phyloP scores from a whole-genome alignment of 139 green algal species.

The Micractinium conductrix region DNA sequence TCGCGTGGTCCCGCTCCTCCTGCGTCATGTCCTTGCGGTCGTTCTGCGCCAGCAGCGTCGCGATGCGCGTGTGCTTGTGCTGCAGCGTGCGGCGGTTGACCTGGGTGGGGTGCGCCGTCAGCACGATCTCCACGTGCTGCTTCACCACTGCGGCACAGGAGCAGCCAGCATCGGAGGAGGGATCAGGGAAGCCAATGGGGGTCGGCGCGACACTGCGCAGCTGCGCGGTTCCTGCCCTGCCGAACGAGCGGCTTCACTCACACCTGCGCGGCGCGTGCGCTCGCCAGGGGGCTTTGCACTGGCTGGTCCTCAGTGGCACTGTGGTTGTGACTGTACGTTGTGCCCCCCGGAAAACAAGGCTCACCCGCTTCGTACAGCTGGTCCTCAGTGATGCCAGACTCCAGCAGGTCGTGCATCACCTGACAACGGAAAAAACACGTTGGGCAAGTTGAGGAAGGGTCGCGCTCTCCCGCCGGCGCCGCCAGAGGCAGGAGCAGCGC shows the following conservation, averaged over 20 bases:
- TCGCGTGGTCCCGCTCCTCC: constrained; percentile 60
- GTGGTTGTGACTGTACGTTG: too few relatives aligned
- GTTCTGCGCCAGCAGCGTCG: constrained; percentile 80
- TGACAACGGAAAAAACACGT: too few relatives aligned
- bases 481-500: background rate
- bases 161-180: too few relatives aligned
- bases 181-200: too few relatives aligned
- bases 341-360: background rate
- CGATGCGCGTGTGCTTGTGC: constrained; percentile 91
- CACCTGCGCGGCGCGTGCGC: too few relatives aligned
- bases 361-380: constrained; percentile 27
- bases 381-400: background rate
- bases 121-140: constrained; percentile 78
- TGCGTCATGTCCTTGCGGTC: constrained; percentile 71
- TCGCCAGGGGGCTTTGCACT: too few relatives aligned
- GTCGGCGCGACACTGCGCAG: too few relatives aligned
- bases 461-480: background rate
- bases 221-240: too few relatives aligned
- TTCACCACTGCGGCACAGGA: constrained; percentile 29
- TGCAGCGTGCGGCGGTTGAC: constrained; percentile 91
- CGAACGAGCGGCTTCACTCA: too few relatives aligned
- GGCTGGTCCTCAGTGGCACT: too few relatives aligned
- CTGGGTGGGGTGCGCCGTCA: constrained; percentile 95
- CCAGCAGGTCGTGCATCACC: constrained; percentile 25
- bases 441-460: too few relatives aligned